phyloP scores from a whole-genome alignment of 805 yeast species.

The Torulaspora quercuum region DNA sequence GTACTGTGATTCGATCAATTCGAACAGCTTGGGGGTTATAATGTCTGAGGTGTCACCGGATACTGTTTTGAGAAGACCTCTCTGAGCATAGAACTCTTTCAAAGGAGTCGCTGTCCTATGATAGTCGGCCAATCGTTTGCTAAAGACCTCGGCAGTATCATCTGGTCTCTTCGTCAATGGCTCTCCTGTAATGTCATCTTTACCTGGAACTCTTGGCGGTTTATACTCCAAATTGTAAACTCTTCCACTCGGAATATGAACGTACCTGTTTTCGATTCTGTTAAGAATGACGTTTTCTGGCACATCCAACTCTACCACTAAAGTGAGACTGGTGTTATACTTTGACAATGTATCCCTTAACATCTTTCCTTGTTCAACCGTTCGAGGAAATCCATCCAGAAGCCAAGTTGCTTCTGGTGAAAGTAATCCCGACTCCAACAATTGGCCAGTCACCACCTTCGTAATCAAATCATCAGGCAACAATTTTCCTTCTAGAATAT shows the following conservation, averaged over 20 bases:
- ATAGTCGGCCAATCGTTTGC: constrained; percentile 62
- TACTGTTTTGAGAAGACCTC: constrained; percentile 52
- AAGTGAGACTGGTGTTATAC: constrained; percentile 48
- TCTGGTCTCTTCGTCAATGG: constrained; percentile 75
- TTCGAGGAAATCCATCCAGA: constrained; percentile 91
- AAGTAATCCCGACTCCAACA: constrained; percentile 32
- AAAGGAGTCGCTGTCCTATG: constrained; percentile 58
- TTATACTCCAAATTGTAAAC: constrained; percentile 82
- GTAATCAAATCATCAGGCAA: constrained; percentile 74
- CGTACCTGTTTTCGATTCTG: constrained; percentile 81
- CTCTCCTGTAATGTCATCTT: constrained; percentile 89
- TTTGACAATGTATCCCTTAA: constrained; percentile 45
- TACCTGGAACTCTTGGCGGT: constrained; percentile 80
- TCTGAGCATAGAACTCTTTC: constrained; percentile 52
- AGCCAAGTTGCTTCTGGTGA: constrained; percentile 55
- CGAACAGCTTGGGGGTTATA: constrained; percentile 66
- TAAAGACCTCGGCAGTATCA: constrained; percentile 73
- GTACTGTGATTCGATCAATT: constrained; percentile 38
- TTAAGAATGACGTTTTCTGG: constrained; percentile 80
- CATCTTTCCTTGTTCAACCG: constrained; percentile 62
- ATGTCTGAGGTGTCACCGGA: constrained; percentile 80
- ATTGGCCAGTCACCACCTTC: constrained; percentile 49
- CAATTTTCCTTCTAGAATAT: constrained; percentile 60
- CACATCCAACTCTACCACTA: constrained; percentile 83
- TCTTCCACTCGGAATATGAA: constrained; percentile 80